Base-by-base conservation (phyloP, 2,329 filamentous ascomycete genomes). In the Chrysosporium keratinophilum region DNA sequence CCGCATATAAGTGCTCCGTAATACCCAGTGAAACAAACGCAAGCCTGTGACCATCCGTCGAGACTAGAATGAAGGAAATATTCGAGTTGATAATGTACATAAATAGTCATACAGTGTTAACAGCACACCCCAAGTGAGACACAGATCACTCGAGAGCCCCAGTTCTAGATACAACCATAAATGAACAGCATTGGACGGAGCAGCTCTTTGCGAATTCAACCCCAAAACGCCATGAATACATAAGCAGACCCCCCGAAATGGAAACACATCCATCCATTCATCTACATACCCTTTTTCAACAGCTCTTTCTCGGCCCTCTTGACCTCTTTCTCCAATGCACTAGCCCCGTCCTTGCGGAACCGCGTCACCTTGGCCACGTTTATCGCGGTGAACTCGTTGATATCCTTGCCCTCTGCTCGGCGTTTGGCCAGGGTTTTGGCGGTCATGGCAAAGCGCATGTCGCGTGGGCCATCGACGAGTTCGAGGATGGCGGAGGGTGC, bases 381-480 rank as follows among this genome's bases (percentile, higher is more conserved):
- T 65, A 79, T 77, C 54, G 76, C 74, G 34, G 91, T 96, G 62
- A 93, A 74, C 33, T 86, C 78, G 60, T 82, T 85, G 63, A 87
- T 73, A 50, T 79, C 76, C 39, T 81, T 77, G 12, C 81, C 71
- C 56, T 73, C 66, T 12, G 64, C 62, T 1, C 76, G 73, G 55
- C 76, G 66, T 28, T 82, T 78, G 42, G 87, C 88, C 5, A 97
- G 77, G 0, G 88, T 84, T 62, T 85, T 86, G 23, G 93, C 93
- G 2, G 90, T 95, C 80, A 97, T 83, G 64, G 88, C 88, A 73
- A 96, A 96, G 34, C 90, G 86, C 76, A 95, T 87, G 71, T 98
- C 93, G 68, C 84, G 86, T 34, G 89, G 88, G 35, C 91, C 90
- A 71, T 98, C 93, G 57, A 98, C 90, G 33, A 98, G 80, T 72